Evolutionary conservation across 208 protist genomes (phyloP), one percentile per base, ranked within the genome.

Genomic region (Balamuthia mandrillaris): DNA sequence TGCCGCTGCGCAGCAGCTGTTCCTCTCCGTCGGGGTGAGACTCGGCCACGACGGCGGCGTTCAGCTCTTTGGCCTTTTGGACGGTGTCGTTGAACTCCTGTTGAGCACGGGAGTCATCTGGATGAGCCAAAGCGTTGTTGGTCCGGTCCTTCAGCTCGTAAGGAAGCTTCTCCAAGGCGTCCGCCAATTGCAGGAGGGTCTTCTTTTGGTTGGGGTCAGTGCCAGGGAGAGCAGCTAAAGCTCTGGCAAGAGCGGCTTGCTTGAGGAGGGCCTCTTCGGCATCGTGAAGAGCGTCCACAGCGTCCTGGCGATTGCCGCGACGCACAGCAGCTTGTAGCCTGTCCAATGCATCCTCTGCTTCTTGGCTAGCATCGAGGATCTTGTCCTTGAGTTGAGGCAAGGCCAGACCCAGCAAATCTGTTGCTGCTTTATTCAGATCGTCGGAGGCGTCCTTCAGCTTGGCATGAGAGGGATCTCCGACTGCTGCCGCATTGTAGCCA

Each of bases 241-340:
- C 10, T 2, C 16, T 7, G 41, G 16, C 16, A 2, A 35, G 31
- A 41, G 60, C 3, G 51, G 2, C n/a, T 6, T 2, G n/a, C n/a
- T n/a, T n/a, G 2, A 58, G 2, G n/a, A 16, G 29, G 9, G 9
- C 29, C n/a, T 16, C n/a, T 58, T 31, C 33, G 33, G 16, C 33
- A 63, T 35, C 60, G 12, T 78, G 68, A 31, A 78, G 68, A n/a
- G 68, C 68, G 68, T 78, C 68, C 29, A 39, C 27, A 31, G 68
- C 68, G 31, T 78, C 68, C 33, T 78, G 68, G 27, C 68, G 41
- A 31, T 78, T 78, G 52, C 52, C 68, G 27, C 68, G 41, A n/a
- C 68, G n/a, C 6, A 78, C 68, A 18, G 68, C 68, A 33, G 68
- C 68, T n/a, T 49, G 44, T 14, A 78, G 68, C 14, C 49, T 24